Base-by-base conservation (phyloP, 352 stramenopile species). In the Globisporangium echinulatum region DNA sequence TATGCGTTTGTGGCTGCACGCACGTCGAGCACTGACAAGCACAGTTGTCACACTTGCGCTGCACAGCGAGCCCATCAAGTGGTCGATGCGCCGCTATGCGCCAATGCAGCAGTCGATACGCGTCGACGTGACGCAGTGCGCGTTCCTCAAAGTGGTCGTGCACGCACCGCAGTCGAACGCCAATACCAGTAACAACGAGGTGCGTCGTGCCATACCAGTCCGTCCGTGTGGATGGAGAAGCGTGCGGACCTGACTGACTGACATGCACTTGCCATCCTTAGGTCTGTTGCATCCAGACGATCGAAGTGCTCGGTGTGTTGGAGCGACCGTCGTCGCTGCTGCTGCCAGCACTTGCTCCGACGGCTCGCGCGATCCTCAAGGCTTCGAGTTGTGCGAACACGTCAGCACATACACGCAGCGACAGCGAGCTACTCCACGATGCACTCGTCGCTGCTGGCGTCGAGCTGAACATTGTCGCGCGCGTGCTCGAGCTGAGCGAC, bases 381-480 rank as follows among this genome's bases (percentile, higher is more conserved):
- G 25, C 25, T 33, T 33, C 25, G 25, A 33, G 25, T 33, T 33
- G 5, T 44, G 40, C 40, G 40, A 8, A 44, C 11, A 4, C 40
- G 11, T 44, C 40, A 33, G 25, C 25, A 19, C 54, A 36, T 42
- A 58, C 49, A 43, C 4, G 38, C 51, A 70, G 40, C 14, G 59
- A 57, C 14, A 52, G 62, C 5, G 61, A 75, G 5, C 25, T 33
- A 33, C 49, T 79, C 36, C 58, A 77, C 51, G 15, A 14, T 2
- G 64, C 68, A 37, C 61, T 79, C 7, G 52, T 79, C 3, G 58
- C 75, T 25, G 71, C 67, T n/a, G 71, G 69, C 0, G 57, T 79
- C 4, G 48, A 70, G 19, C 64, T 79, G 42, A 62, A 77, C 38
- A 63, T 79, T 42, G 64, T 79, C 43, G 54, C 37, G 39, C 61